Base-by-base conservation (phyloP, 108 stramenopile genomes). In the Cylindrotheca fusiformis region DNA sequence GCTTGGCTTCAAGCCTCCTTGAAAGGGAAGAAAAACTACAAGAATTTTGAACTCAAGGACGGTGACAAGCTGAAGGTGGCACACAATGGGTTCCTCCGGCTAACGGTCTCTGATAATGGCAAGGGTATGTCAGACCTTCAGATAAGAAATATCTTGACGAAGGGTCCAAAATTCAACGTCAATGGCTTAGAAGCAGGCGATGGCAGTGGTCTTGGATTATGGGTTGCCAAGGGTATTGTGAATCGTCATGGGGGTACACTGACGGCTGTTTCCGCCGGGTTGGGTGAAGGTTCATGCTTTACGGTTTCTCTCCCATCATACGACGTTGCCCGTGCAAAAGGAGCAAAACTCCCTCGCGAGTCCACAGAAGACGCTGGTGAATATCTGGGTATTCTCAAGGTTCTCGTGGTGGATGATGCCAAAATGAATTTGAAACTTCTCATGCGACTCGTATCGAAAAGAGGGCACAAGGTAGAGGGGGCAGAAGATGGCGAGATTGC, bases 191-290 rank as follows among this genome's bases (percentile, higher is more conserved):
- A 84, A 51, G 72, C 69, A 1, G 83, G 83, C 26, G 53, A 66
- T 27, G 83, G 79, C 18, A 81, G 60, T 63, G 80, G 80, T 17
- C 67, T 81, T 2, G 80, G 80, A 20, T 33, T 77, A 0, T 69
- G 52, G 58, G 74, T 84, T 45, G 52, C 79, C 0, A 77, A 74
- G 45, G 73, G 72, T 48, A 73, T 84, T 17, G 79, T 70, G 14
- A 54, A 67, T 14, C 67, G 67, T 46, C 83, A 84, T 32, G 54
- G 74, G 2, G 83, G 79, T 2, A 64, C 44, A 3, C 55, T 79
- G 52, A 52, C 65, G 20, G 73, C 68, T 21, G 20, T 47, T 22
- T 79, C 78, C 12, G 48, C 70, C 32, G 78, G 78, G 12, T 10
- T 79, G 26, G 78, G 76, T 10, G 44, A 59, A 31, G 78, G 84